phyloP scores from a whole-genome alignment of 2,329 filamentous ascomycete species.

The Cytospora piceae region DNA sequence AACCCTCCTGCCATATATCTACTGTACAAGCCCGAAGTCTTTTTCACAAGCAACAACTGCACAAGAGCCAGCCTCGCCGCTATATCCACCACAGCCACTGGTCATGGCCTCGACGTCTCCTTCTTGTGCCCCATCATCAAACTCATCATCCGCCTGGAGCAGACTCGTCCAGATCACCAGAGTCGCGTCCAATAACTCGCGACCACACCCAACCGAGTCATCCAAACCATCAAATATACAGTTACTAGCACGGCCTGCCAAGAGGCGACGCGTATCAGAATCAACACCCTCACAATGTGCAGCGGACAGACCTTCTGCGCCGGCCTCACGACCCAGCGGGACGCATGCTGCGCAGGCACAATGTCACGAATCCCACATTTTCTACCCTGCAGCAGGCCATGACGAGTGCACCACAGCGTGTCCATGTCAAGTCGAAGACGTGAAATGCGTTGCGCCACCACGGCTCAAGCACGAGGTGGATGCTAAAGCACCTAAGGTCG shows the following conservation, averaged over 20 bases:
- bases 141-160: slow-evolving; percentile 24
- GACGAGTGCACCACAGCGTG: slow-evolving; percentile 17
- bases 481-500: background rate
- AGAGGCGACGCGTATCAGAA: slow-evolving; percentile 11
- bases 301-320: background rate
- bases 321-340: background rate
- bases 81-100: background rate
- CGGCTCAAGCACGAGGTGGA: background rate
- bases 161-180: slow-evolving; percentile 26
- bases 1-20: background rate
- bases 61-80: too few relatives aligned
- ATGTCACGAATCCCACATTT: background rate
- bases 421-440: slow-evolving; percentile 18
- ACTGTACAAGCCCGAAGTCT: background rate
- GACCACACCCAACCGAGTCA: slow-evolving; percentile 18
- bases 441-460: slow-evolving; percentile 17
- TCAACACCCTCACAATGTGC: slow-evolving; percentile 6
- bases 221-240: background rate
- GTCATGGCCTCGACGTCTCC: slow-evolving; percentile 4
- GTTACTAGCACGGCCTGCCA: background rate
- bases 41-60: background rate
- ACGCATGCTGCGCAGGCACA: background rate
- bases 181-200: slow-evolving; percentile 18
- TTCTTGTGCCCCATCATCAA: background rate
- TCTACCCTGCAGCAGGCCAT: too few relatives aligned